Evolutionary conservation across 305 asterid species (phyloP), one percentile per base, ranked within the genome.

Genomic region (Solanum chacoense): DNA sequence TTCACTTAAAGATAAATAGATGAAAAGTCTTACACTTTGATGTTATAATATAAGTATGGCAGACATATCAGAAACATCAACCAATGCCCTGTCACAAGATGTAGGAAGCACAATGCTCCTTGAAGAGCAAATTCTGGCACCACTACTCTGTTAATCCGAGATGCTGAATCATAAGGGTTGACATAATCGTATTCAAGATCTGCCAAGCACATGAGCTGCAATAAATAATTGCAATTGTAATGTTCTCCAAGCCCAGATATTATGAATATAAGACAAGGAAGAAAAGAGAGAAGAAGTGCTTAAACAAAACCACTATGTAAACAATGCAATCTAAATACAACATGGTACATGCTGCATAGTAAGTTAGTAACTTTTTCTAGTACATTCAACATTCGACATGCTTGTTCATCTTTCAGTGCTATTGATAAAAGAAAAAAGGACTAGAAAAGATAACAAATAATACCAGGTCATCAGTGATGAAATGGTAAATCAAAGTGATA

Each of bases 121-220:
- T 93, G 90, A 69, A 89, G 88, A 55, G 95, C 59, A 89, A 93
- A 97, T 92, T 96, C 98, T 3, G 97, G 98, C 89, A 96, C 88
- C 86, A 95, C 92, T 76, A 94, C 94, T 81, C 42, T 90, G 86
- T 96, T 96, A 92, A 96, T 94, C 91, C 95, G 92, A 73, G 96
- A 92, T 55, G 98, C 94, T 26, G 98, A 91, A 90, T 96, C 98
- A 88, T 93, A 96, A 38, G 97, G 98, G 88, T 96, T 95, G 93
- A 96, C 93, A 79, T 93, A 97, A 89, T 97, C 98, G 65, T 87
- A 93, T 91, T 96, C 98, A 42, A 97, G 95, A 93, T 96, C 98
- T 22, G 96, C 96, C 92, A 97, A 93, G 95, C 98, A 95, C 95
- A 94, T 94, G 75, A 95, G 92, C 99, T 96, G 95, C 95, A 94